Evolutionary conservation across 2,329 filamentous ascomycete species (phyloP).

Genomic region (Penicillium sp.): DNA sequence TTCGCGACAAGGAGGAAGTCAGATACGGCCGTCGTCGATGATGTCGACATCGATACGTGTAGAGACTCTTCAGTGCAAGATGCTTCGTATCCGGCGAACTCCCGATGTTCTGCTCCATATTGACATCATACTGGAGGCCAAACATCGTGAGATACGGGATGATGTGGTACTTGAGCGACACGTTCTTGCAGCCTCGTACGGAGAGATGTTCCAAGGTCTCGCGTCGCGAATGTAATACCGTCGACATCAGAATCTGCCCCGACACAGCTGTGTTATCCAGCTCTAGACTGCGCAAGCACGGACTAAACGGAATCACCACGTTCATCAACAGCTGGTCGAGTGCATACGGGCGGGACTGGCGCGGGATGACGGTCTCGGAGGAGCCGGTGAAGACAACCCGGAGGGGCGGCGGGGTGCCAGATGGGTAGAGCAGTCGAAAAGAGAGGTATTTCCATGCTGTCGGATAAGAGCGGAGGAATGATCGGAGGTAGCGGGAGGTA

Average conservation of each 20-base stretch:
- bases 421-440: slow-evolving; percentile 45
- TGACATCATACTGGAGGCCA: slow-evolving; percentile 37
- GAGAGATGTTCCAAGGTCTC: slow-evolving; percentile 52
- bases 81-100: slow-evolving; percentile 27
- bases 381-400: too few species aligned
- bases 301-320: slow-evolving; percentile 49
- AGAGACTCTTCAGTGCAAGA: slow-evolving; percentile 51
- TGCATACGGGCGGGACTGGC: slow-evolving; percentile 51
- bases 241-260: slow-evolving; percentile 48
- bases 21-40: slow-evolving; percentile 53
- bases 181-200: slow-evolving; percentile 55
- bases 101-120: slow-evolving; percentile 35
- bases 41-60: slow-evolving; percentile 55
- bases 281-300: slow-evolving; percentile 49
- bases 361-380: slow-evolving; percentile 31
- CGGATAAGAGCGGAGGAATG: slow-evolving; percentile 48
- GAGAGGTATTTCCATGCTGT: slow-evolving; percentile 54
- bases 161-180: slow-evolving; percentile 57
- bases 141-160: slow-evolving; percentile 49
- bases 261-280: slow-evolving; percentile 55
- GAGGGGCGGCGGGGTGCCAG: slow-evolving; percentile 27
- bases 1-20: slow-evolving; percentile 45
- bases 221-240: slow-evolving; percentile 48
- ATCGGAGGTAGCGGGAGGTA: slow-evolving; percentile 48
- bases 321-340: slow-evolving; percentile 51